A percentile compares a stretch with the other conserved stretches of the same genome.
Conservation (phyloP, 108 stramenopile species). For the Craspedostauros australis region DNA sequence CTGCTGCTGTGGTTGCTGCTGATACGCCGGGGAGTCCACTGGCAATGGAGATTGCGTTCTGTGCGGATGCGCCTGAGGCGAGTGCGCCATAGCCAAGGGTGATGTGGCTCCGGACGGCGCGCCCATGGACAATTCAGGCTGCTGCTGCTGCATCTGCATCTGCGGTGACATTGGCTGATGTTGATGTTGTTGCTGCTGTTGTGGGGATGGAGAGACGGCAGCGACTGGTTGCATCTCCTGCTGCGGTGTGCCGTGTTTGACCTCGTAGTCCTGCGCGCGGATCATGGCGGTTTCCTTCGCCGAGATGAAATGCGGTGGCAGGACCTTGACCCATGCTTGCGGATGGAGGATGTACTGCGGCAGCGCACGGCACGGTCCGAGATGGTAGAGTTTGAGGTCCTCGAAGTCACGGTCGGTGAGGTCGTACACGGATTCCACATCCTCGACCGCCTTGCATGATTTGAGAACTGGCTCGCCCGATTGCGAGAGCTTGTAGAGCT, state of each 20-base stretch:
- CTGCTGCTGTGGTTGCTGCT: no score
- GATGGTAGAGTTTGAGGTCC: constrained; percentile 78
- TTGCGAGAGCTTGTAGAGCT: constrained; percentile 63
- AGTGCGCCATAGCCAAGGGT: no score
- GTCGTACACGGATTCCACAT: constrained; percentile 80
- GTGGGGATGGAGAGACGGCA: constrained; percentile 8
- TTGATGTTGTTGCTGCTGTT: background rate
- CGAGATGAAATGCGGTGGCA: constrained; percentile 72
- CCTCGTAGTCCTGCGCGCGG: constrained; percentile 58
- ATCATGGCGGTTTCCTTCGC: constrained; percentile 61
- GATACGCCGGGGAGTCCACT: no score
- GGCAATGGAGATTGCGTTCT: no score
- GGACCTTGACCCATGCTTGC: constrained; percentile 73
- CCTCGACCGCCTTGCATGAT: constrained; percentile 58
- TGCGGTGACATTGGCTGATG: background rate
- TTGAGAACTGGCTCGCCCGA: constrained; percentile 38
- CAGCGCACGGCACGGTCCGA: constrained; percentile 81
- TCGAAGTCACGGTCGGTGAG: constrained; percentile 78
- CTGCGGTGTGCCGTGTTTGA: no score
- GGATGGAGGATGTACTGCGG: constrained; percentile 77
- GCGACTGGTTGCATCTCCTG: no score
- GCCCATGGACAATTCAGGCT: no score
- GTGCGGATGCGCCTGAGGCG: no score
- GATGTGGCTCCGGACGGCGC: no score
- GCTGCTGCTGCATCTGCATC: background rate